Evolutionary conservation across 2,329 filamentous ascomycete genomes (phyloP), one percentile per base, ranked within the genome.

Genomic region (Ceratocystis lukuohia): DNA sequence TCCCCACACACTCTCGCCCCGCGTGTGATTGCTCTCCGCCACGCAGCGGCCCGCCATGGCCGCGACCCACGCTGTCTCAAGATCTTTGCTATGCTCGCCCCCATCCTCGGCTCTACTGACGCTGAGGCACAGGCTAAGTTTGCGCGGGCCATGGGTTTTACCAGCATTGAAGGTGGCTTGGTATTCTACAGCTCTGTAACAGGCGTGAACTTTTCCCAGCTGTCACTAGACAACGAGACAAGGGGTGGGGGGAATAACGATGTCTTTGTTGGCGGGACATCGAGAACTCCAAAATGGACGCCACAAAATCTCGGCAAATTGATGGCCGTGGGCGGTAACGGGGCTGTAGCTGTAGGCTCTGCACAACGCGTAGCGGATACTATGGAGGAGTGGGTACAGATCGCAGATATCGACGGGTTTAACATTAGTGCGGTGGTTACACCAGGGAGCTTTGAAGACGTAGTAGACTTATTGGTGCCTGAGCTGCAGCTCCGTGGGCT

Each of bases 131-230:
- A 80, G 15, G 71, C 70, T 2, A 75, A 73, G 67, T 67, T 67
- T 62, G 78, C 77, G 37, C 85, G 84, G 70, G 83, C 83, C 67
- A 71, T 76, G 2, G 80, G 85, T 25, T 80, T 81, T 61, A 75
- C 81, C 0, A 78, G 77, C 61, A 77, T 81, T 53, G 85, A 87
- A 67, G 85, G 84, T 3, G 84, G 84, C 0, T 72, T 87, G 62
- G 84, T 84, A 0, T 73, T 88, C 1, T 88, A 88, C 69, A 83
- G 85, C 1, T 85, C 85, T 0, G 87, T 84, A 84, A 86, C 84
- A 0, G 85, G 85, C 0, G 85, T 87, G 61, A 83, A 88, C 71
- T 74, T 88, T 28, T 76, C 79, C 5, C 75, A 79, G 56, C 87
- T 86, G 69, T 80, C 76, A 0, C 84, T 87, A 30, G 84, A 87